Conservation (phyloP, 1,139 yeast species). For the Barnettozyma hawaiiensis region DNA sequence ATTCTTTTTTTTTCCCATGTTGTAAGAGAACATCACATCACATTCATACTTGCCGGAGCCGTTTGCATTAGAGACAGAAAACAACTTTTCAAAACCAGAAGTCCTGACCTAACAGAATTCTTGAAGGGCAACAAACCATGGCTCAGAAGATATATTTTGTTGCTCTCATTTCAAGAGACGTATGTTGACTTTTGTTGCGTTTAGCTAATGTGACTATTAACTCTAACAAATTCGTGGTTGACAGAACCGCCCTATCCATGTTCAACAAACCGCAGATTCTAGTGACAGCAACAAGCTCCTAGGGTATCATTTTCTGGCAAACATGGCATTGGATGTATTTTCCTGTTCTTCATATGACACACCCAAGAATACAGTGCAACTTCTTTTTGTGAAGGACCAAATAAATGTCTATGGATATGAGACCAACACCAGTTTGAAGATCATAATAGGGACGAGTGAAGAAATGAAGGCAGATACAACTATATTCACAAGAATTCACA, state of each 20-base stretch:
- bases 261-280: conserved; percentile 41
- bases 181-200: conserved; percentile 1
- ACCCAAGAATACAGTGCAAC: conserved; percentile 21
- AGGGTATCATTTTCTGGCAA: conserved; percentile 57
- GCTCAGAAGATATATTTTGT: conserved; percentile 6
- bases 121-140: not conserved
- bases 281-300: conserved; percentile 30
- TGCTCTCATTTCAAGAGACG: conserved; percentile 7
- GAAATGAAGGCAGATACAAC: conserved; percentile 17
- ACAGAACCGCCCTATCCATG: conserved; percentile 50
- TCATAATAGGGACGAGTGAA: conserved; percentile 45
- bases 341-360: conserved; percentile 44
- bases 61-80: too few species aligned
- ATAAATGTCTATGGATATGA: conserved; percentile 58
- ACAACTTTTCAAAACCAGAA: too few species aligned
- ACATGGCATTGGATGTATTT: conserved; percentile 62
- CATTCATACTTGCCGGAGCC: too few species aligned
- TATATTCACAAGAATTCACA: conserved; percentile 41
- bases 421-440: conserved; percentile 54
- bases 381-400: conserved; percentile 57
- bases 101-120: not conserved
- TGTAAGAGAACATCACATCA: too few species aligned
- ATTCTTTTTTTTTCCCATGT: too few species aligned
- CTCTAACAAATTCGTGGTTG: not conserved
- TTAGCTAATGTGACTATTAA: not conserved